phyloP scores from a whole-genome alignment of 2,329 filamentous ascomycete genomes.

The Lojkania enalia region DNA sequence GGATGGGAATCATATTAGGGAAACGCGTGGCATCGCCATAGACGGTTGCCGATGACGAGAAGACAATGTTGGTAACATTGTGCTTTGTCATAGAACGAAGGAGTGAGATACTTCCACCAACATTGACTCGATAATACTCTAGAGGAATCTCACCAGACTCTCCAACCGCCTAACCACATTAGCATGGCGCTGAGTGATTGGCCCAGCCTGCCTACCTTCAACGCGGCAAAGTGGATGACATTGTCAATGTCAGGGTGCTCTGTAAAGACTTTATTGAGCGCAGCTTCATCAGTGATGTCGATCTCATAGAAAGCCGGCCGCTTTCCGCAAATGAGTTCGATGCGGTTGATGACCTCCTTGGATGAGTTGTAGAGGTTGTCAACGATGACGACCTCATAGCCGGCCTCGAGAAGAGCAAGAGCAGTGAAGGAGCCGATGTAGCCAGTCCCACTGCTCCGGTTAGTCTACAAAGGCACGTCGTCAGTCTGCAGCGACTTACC shows the following conservation, averaged over 20 bases:
- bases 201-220: conserved; percentile 70
- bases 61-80: conserved; percentile 95
- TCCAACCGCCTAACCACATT: conserved; percentile 76
- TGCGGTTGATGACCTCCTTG: conserved; percentile 86
- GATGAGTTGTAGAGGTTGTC: conserved; percentile 98
- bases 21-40: conserved; percentile 97
- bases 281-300: conserved; percentile 85
- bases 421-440: conserved; percentile 99
- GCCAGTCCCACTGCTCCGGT: conserved; percentile 76
- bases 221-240: conserved; percentile 96
- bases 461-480: conserved; percentile 10
- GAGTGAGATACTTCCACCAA: conserved; percentile 86
- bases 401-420: conserved; percentile 87
- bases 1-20: conserved; percentile 98
- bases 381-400: conserved; percentile 94
- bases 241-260: conserved; percentile 93
- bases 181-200: background rate
- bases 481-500: conserved; percentile 61
- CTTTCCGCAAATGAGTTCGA: conserved; percentile 90
- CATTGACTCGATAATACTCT: conserved; percentile 98
- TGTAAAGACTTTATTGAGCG: conserved; percentile 82
- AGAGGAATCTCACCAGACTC: conserved; percentile 92
- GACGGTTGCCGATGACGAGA: conserved; percentile 96
- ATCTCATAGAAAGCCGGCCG: conserved; percentile 80
- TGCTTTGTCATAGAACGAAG: conserved; percentile 85